Base-by-base conservation (phyloP, 805 yeast species). In the Nakazawaea pomicola region DNA sequence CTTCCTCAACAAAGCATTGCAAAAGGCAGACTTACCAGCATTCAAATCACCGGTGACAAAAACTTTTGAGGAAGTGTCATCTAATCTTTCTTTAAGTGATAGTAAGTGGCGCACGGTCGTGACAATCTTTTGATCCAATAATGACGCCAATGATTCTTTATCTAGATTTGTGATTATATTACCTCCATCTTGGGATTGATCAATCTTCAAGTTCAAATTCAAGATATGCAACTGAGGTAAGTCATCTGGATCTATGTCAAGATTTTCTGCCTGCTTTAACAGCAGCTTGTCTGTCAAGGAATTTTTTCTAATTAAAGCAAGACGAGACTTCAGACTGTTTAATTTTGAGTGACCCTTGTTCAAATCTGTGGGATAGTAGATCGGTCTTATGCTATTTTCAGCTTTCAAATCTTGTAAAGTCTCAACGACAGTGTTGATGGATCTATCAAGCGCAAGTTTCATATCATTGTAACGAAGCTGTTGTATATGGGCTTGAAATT, bases 31-130 rank as follows among this genome's bases (percentile, higher is more conserved):
- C 56, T 93, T 93, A 3, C 99, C 99, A 0, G 99, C 84, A 57
- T 93, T 93, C 49, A 93, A 72, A 59, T 93, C 99, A 38, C 99
- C 99, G 2, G 99, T 95, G 29, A 93, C 90, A 46, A 93, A 80
- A 1, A 93, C 97, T 53, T 91, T 91, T 2, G 98, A 90, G 0
- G 91, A 75, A 0, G 93, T 87, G 53, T 95, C 96, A 49, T 83
- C 93, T 12, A 93, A 81, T 50, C 99, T 74, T 37, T 82, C 93
- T 48, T 80, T 78, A 46, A 95, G 65, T 14, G 89, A 76, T 6
- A 64, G 52, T 37, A 91, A 64, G 55, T 90, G 96, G 49, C 76
- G 77, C 9, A 76, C 61, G 15, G 83, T 81, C 45, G 76, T 81
- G 10, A 65, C 52, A 16, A 91, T 68, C 53, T 85, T 85, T 33